These are phyloP conservation scores for Boletus rufocinnamomeus DNA, from an alignment of 768 basidiomycete genomes.

Conservation along the genomic window DNA sequence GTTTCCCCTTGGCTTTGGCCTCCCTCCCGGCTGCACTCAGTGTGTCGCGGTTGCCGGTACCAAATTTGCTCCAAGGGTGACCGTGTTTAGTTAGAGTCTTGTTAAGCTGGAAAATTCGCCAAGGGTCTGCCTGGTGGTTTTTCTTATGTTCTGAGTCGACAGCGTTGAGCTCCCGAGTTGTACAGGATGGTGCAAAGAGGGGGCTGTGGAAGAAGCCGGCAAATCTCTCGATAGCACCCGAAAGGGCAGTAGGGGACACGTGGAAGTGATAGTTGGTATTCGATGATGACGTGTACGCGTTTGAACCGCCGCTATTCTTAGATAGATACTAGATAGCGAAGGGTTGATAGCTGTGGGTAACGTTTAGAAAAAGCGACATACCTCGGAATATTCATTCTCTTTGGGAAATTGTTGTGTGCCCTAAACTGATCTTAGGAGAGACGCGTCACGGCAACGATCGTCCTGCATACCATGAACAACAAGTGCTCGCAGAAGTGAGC, in stretches of 20 bases:
- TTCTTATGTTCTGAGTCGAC: constrained; percentile 98
- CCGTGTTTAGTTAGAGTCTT: constrained; percentile 79
- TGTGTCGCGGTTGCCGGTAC: constrained; percentile 80
- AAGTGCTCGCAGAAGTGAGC: constrained; percentile 97
- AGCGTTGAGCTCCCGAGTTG: constrained; percentile 87
- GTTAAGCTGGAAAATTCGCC: constrained; percentile 94
- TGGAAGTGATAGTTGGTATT: constrained; percentile 91
- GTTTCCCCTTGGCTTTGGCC: constrained; percentile 51
- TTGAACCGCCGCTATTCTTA: constrained; percentile 84
- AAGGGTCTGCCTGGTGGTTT: constrained; percentile 86
- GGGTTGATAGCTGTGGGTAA: not conserved
- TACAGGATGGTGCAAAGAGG: constrained; percentile 82
- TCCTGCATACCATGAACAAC: constrained; percentile 80
- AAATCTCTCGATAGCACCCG: constrained; percentile 74
- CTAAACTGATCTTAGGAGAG: constrained; percentile 37
- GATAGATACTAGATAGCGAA: constrained; percentile 55
- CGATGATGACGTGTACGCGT: constrained; percentile 89
- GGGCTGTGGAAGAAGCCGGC: constrained; percentile 92
- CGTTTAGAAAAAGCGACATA: constrained; percentile 28
- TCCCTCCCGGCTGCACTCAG: constrained; percentile 62
- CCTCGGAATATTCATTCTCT: constrained; percentile 95
- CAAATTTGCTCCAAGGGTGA: constrained; percentile 91
- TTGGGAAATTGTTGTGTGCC: constrained; percentile 82
- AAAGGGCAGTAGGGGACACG: constrained; percentile 62
- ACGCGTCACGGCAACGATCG: not conserved